Percentiles rank a stretch among this genome's conserved stretches.
These are phyloP conservation scores for Entomortierella lignicola DNA, from an alignment of 192 early-diverging fungal genomes.

Conservation along the genomic window DNA sequence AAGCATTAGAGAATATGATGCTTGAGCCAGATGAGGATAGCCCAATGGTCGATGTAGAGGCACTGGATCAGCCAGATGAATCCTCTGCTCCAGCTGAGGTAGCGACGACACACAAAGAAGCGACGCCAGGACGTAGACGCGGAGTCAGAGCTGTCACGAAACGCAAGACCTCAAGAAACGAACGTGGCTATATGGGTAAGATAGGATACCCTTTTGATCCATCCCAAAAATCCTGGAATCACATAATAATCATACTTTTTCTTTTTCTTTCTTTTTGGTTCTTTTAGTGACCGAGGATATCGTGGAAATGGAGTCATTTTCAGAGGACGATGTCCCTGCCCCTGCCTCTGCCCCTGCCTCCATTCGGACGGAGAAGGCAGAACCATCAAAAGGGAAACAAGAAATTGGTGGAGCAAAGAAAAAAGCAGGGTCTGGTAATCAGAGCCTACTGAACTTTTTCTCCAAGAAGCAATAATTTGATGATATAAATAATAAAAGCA, in stretches of 20 bases:
- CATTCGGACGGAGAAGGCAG: neutral
- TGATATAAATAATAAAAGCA: too few species aligned
- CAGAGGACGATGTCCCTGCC: conserved; percentile 23
- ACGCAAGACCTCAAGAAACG: conserved; percentile 35
- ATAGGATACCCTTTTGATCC: neutral
- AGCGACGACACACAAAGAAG: neutral
- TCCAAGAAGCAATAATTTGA: conserved; percentile 4
- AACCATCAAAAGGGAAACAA: neutral
- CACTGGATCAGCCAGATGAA: conserved; percentile 4
- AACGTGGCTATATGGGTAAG: conserved; percentile 49
- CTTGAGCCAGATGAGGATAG: conserved; percentile 43
- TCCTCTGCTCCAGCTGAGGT: neutral
- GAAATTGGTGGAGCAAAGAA: conserved; percentile 28
- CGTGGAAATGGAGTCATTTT: conserved; percentile 30
- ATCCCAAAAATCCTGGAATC: neutral
- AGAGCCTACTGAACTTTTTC: conserved; percentile 52
- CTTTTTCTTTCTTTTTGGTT: neutral
- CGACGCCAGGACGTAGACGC: conserved; percentile 14
- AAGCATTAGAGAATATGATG: conserved; percentile 52
- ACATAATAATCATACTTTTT: neutral
- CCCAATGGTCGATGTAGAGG: conserved; percentile 37
- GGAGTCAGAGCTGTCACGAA: conserved; percentile 32
- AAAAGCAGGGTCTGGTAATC: conserved; percentile 30
- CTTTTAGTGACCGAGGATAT: conserved; percentile 43
- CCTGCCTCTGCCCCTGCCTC: neutral